Percentiles rank a stretch among this genome's conserved stretches.
These are phyloP conservation scores for Xylaria sp. DNA, from an alignment of 2,329 filamentous ascomycete genomes.

Conservation along the genomic window DNA sequence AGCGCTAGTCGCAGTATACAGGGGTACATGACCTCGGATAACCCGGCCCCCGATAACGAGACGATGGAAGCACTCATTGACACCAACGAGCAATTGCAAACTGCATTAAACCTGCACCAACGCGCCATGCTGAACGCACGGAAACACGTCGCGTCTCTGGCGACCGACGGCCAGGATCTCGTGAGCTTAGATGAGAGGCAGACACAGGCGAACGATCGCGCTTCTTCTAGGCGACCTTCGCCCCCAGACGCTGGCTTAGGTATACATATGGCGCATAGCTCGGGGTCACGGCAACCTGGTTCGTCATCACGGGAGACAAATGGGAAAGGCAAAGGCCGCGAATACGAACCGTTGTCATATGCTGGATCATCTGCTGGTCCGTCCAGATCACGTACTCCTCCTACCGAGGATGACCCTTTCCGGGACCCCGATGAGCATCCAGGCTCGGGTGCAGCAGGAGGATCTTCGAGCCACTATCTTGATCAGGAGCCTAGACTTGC, in stretches of 20 bases:
- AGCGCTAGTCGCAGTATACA: constrained; percentile 85
- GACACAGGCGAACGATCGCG: constrained; percentile 25
- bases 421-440: constrained; percentile 48
- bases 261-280: constrained; percentile 41
- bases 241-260: constrained; percentile 34
- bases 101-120: constrained; percentile 85
- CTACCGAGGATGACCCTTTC: constrained; percentile 51
- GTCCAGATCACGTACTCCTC: constrained; percentile 47
- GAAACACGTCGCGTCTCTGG: constrained; percentile 62
- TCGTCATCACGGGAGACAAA: constrained; percentile 44
- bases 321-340: constrained; percentile 48
- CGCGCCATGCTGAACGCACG: constrained; percentile 76
- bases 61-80: constrained; percentile 95
- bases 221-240: constrained; percentile 25
- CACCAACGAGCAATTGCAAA: constrained; percentile 89
- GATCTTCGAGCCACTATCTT: constrained; percentile 39
- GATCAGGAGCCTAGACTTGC: constrained; percentile 47
- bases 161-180: constrained; percentile 44
- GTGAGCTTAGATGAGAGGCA: constrained; percentile 41
- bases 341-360: constrained; percentile 47
- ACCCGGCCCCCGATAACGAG: constrained; percentile 88
- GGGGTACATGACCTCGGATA: constrained; percentile 81
- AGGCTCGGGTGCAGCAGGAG: constrained; percentile 41
- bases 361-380: constrained; percentile 43
- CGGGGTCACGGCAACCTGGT: constrained; percentile 40